Percentiles rank a stretch among this genome's conserved stretches.
These are phyloP conservation scores for Ballota nigra DNA, from an alignment of 257 asterid genomes.

Conservation along the genomic window DNA sequence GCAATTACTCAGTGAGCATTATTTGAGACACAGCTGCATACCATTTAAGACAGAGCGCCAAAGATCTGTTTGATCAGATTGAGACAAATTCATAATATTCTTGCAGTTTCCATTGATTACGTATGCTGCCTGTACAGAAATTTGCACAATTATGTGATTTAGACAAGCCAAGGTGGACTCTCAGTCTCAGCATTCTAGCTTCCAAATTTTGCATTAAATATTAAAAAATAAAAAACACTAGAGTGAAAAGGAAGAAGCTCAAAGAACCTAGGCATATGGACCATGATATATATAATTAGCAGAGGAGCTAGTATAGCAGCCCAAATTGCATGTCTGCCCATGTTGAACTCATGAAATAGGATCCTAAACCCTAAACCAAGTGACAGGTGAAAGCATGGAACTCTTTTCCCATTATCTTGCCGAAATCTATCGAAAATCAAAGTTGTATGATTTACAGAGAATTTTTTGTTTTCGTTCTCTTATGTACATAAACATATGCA, in stretches of 20 bases:
- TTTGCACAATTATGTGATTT: conserved; percentile 9
- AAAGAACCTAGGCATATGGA: conserved; percentile 3
- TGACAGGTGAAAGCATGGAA: neutral
- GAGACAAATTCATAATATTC: conserved; percentile 95
- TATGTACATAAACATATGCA: conserved; percentile 1
- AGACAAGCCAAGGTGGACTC: neutral
- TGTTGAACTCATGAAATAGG: conserved; percentile 10
- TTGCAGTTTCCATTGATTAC: conserved; percentile 91
- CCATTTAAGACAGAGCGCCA: conserved; percentile 88
- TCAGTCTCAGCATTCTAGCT: conserved; percentile 2
- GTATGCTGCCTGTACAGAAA: conserved; percentile 81
- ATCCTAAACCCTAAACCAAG: conserved; percentile 1
- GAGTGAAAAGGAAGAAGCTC: neutral
- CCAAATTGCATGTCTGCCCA: neutral
- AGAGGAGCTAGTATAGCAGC: conserved; percentile 9
- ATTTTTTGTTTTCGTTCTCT: neutral
- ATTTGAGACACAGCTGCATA: conserved; percentile 32
- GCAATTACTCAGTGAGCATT: conserved; percentile 10
- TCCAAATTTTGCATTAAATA: neutral
- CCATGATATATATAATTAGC: conserved; percentile 4
- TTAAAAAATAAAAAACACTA: neutral
- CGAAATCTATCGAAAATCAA: neutral
- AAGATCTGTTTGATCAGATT: conserved; percentile 84
- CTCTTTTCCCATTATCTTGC: conserved; percentile 5
- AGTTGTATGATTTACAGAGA: conserved; percentile 4